These are phyloP conservation scores for Aureobasidium mangrovei DNA, from an alignment of 2,329 filamentous ascomycete species.

Conservation along the genomic window DNA sequence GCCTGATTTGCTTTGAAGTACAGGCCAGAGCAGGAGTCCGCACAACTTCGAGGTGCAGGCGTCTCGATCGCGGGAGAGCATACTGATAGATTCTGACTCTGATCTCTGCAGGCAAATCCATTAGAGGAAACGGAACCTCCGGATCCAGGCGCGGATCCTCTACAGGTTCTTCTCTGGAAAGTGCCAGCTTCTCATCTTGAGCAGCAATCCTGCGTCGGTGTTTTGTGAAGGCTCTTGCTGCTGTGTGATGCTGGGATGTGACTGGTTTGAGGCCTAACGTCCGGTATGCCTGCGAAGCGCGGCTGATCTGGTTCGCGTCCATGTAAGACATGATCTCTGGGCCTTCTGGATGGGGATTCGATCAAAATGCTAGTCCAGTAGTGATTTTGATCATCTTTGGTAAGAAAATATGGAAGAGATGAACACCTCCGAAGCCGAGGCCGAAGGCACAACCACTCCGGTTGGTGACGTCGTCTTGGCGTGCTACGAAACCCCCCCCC, in stretches of 20 bases:
- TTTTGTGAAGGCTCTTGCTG: background rate
- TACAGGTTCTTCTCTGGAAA: background rate
- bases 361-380: no score
- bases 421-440: no score
- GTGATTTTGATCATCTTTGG: no score
- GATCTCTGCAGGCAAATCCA: slow-evolving; percentile 5
- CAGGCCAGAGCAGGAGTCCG: background rate
- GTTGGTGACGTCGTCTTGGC: no score
- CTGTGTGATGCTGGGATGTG: background rate
- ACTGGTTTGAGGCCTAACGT: background rate
- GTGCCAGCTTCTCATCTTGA: background rate
- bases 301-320: background rate
- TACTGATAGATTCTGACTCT: slow-evolving; percentile 2
- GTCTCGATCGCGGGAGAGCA: background rate
- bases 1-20: background rate
- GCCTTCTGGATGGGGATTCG: no score
- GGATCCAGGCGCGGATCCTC: background rate
- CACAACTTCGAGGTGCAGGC: slow-evolving; percentile 1
- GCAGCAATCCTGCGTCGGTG: slow-evolving; percentile 5
- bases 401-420: no score
- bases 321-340: background rate
- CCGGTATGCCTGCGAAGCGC: background rate
- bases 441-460: no score
- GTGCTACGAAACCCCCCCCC: no score
- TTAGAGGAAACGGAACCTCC: background rate